These are phyloP conservation scores for Saturnispora zaruensis DNA, from an alignment of 805 yeast genomes.

Conservation along the genomic window DNA sequence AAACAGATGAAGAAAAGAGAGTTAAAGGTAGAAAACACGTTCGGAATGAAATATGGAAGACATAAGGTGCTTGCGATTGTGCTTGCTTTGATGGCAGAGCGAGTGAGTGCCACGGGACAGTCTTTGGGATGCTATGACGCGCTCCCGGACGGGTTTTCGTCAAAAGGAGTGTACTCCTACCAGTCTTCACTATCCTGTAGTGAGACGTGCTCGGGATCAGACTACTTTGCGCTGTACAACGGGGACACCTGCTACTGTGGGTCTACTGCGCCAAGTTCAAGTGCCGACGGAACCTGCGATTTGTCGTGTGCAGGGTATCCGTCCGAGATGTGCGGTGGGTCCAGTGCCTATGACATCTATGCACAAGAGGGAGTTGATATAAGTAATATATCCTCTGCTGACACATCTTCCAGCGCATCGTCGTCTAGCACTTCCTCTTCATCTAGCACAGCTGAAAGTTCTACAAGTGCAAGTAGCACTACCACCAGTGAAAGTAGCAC, in stretches of 20 bases:
- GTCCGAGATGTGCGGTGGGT: conserved; percentile 50
- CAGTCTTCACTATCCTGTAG: conserved; percentile 55
- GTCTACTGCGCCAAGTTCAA: conserved; percentile 28
- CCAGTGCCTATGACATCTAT: conserved; percentile 32
- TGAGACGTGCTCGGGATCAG: conserved; percentile 32
- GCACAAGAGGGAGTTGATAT: conserved; percentile 25
- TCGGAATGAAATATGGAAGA: background rate
- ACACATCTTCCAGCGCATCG: background rate
- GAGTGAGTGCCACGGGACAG: conserved; percentile 7
- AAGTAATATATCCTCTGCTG: conserved; percentile 12
- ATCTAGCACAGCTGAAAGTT: too few species aligned
- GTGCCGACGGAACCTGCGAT: background rate
- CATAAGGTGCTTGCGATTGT: background rate
- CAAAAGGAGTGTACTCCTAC: conserved; percentile 41
- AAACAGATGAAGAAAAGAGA: background rate
- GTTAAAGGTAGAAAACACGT: background rate
- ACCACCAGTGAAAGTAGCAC: background rate
- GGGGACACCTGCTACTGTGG: conserved; percentile 68
- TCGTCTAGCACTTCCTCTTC: conserved; percentile 1
- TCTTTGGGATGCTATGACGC: conserved; percentile 33
- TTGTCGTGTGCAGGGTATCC: conserved; percentile 55
- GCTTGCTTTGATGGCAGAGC: background rate
- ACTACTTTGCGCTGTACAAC: conserved; percentile 41
- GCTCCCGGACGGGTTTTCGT: conserved; percentile 30
- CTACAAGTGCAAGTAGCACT: conserved; percentile 4